Evolutionary conservation across 1,284 basidiomycete species (phyloP), one percentile per base, ranked within the genome.

Genomic region (Ustilago hordei): DNA sequence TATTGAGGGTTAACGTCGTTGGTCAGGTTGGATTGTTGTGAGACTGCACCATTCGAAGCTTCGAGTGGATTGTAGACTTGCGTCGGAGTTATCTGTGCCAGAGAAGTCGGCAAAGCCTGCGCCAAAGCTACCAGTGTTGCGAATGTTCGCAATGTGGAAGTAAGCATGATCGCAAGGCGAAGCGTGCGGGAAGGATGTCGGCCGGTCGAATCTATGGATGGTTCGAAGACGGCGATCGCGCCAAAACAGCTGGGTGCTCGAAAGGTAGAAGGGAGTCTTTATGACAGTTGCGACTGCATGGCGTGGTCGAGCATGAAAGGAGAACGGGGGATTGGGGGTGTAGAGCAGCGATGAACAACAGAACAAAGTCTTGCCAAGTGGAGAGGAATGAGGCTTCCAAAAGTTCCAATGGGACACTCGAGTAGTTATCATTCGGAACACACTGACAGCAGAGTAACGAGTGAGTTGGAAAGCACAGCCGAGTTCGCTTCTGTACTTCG

Each of bases 1-100:
- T 94, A 96, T 83, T 95, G 93, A 3, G 74, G 63, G 19, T 79
- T 78, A 53, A 75, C 58, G 13, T 60, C 60, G 36, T 75, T 60
- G 61, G 74, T 67, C 34, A 68, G 60, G n/a, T 70, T 71, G 38
- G 64, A 64, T 23, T 60, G 54, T 23, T 70, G 65, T 12, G 68
- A 68, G 13, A 68, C 54, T n/a, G 63, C 58, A 4, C 71, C 75
- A 17, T 28, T 47, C 12, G 71, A 64, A 6, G 71, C 64, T 19
- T 64, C 45, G 2, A 68, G 75, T 43, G 75, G 75, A 23, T 67
- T 35, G 43, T 70, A 78, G 1, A 69, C 53, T 12, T 41, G 48
- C 35, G 59, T 39, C 19, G 71, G 64, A n/a, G 68, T 28, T 34
- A 75, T 74, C 39, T 78, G 75, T n/a, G 75, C 71, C 9, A 39